Evolutionary conservation across 176 grass and related monocot genomes (phyloP).

Genomic region (Juncus inflexus): DNA sequence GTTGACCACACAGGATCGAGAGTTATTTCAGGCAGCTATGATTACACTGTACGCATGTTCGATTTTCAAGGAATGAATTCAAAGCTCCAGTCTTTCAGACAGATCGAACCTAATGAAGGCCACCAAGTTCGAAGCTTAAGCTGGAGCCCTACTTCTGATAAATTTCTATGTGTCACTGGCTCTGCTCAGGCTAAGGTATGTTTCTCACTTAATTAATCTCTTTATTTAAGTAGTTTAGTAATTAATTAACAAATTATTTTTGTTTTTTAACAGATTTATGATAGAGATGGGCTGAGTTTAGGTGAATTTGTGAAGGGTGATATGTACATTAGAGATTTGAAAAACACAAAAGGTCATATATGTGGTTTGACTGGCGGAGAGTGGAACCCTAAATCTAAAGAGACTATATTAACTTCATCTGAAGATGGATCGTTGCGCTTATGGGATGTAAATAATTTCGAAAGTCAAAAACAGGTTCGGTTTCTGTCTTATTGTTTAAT

Average conservation of each 20-base stretch:
- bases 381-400: conserved; percentile 98
- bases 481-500: not conserved
- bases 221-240: not conserved
- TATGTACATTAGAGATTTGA: conserved; percentile 98
- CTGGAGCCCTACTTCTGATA: conserved; percentile 93
- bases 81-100: conserved; percentile 90
- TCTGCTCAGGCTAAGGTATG: conserved; percentile 96
- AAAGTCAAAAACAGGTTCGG: conserved; percentile 88
- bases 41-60: conserved; percentile 94
- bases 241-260: conserved; percentile 22
- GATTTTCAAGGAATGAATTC: conserved; percentile 99
- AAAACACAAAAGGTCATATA: conserved; percentile 98
- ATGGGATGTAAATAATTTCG: conserved; percentile 91
- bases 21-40: conserved; percentile 90
- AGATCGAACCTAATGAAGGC: conserved; percentile 89
- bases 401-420: conserved; percentile 88
- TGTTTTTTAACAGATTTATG: conserved; percentile 67
- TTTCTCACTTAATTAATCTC: conserved; percentile 25
- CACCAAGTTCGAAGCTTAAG: conserved; percentile 97
- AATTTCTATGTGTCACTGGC: conserved; percentile 87
- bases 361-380: conserved; percentile 89
- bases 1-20: conserved; percentile 95
- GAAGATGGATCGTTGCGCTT: conserved; percentile 97
- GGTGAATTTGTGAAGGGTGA: conserved; percentile 95
- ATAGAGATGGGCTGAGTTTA: conserved; percentile 85